These are phyloP conservation scores for Thuidium tamariscinum DNA, from an alignment of 225 moss, liverwort and hornwort species.

Conservation along the genomic window DNA sequence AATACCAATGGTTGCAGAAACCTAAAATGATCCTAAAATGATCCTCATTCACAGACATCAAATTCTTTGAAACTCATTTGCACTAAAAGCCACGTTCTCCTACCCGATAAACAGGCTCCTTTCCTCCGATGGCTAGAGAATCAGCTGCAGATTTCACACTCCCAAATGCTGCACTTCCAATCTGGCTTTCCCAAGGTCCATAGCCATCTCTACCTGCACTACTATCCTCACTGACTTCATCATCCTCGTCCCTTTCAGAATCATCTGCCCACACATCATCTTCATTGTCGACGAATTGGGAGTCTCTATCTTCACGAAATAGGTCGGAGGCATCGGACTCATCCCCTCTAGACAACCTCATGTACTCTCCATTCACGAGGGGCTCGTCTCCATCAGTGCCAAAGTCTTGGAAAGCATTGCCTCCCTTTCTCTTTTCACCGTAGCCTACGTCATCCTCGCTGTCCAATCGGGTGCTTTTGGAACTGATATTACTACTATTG, in stretches of 20 bases:
- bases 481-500: background rate
- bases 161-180: background rate
- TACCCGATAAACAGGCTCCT: constrained; percentile 58
- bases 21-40: background rate
- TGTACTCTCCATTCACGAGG: background rate
- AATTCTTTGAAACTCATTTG: background rate
- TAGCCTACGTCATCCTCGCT: background rate
- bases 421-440: background rate
- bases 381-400: background rate
- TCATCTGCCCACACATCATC: background rate
- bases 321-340: constrained; percentile 11
- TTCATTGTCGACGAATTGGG: background rate
- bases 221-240: background rate
- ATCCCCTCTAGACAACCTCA: background rate
- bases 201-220: constrained; percentile 4
- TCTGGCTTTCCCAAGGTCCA: constrained; percentile 29
- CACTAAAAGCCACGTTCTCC: background rate
- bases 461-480: constrained; percentile 4
- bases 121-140: constrained; percentile 49
- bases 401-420: constrained; percentile 5
- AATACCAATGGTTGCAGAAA: background rate
- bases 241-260: background rate
- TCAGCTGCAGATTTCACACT: constrained; percentile 45
- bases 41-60: background rate
- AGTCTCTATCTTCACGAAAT: constrained; percentile 10